Evolutionary conservation across 768 basidiomycete genomes (phyloP).

Genomic region (Suillus placidus): DNA sequence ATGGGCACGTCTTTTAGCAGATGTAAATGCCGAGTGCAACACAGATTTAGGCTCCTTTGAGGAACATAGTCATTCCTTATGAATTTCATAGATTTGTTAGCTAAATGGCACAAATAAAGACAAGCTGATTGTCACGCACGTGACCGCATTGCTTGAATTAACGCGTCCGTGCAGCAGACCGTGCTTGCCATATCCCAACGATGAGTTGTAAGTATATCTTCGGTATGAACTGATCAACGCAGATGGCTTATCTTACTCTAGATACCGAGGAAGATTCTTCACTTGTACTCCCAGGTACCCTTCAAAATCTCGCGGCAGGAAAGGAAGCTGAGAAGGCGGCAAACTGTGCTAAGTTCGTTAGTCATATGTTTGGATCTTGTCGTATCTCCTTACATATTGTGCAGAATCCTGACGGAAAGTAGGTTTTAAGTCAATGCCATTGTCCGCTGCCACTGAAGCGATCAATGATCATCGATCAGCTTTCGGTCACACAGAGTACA

Average conservation of each 20-base stretch:
- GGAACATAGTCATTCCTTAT: not conserved
- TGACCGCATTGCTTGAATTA: not conserved
- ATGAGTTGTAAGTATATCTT: not conserved
- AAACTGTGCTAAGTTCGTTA: not conserved
- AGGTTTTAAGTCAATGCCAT: not conserved
- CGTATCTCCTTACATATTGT: not conserved
- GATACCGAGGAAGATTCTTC: not conserved
- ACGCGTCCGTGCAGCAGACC: too few relatives aligned
- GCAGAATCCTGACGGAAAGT: constrained; percentile 31
- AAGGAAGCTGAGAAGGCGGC: not conserved
- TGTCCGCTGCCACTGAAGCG: not conserved
- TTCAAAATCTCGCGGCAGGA: not conserved
- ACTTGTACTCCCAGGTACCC: not conserved
- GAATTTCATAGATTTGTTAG: not conserved
- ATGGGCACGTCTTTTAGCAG: constrained; percentile 17
- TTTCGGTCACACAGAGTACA: constrained; percentile 70
- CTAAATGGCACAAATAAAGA: not conserved
- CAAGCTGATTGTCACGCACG: not conserved
- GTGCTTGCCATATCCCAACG: not conserved
- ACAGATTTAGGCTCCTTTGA: not conserved
- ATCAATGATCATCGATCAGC: constrained; percentile 53
- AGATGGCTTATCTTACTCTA: not conserved
- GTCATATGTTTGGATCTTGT: not conserved
- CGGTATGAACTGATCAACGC: not conserved
- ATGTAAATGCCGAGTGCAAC: constrained; percentile 31